phyloP scores from a whole-genome alignment of 2,329 filamentous ascomycete genomes.

The Hypoxylon sp. region DNA sequence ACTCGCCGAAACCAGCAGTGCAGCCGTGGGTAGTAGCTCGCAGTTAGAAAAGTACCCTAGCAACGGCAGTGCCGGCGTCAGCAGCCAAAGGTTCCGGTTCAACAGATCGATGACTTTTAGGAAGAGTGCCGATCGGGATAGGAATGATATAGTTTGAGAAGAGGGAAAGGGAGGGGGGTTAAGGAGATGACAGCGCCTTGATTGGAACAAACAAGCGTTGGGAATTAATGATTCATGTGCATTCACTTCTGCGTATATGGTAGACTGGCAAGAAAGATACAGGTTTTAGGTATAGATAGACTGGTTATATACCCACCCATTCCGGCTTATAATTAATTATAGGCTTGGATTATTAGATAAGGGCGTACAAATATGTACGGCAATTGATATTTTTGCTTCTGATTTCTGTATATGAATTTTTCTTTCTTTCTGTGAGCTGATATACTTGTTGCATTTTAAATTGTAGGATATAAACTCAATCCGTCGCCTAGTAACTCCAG shows the following conservation, averaged over 20 bases:
- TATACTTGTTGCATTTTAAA: neutral
- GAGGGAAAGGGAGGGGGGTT: neutral
- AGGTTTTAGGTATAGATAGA: constrained; percentile 19
- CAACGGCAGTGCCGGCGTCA: constrained; percentile 41
- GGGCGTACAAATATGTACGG: constrained; percentile 14
- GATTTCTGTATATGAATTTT: neutral
- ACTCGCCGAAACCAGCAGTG: constrained; percentile 48
- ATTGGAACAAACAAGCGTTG: neutral
- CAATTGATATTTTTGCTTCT: constrained; percentile 1
- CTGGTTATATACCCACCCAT: constrained; percentile 35
- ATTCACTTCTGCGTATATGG: neutral
- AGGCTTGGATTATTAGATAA: constrained; percentile 15
- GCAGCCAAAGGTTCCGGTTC: constrained; percentile 43
- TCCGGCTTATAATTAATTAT: neutral
- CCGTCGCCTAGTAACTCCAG: neutral
- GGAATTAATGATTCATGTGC: constrained; percentile 25
- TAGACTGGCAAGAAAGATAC: constrained; percentile 28
- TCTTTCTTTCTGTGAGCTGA: neutral
- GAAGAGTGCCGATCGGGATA: constrained; percentile 41
- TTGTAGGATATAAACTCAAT: neutral
- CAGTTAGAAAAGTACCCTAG: constrained; percentile 42
- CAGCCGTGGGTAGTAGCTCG: constrained; percentile 47
- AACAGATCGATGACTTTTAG: constrained; percentile 45
- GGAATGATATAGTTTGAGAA: constrained; percentile 49
- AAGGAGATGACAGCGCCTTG: neutral